Conservation (phyloP, 495 filamentous ascomycete genomes). For the Penicillium verhagenii region DNA sequence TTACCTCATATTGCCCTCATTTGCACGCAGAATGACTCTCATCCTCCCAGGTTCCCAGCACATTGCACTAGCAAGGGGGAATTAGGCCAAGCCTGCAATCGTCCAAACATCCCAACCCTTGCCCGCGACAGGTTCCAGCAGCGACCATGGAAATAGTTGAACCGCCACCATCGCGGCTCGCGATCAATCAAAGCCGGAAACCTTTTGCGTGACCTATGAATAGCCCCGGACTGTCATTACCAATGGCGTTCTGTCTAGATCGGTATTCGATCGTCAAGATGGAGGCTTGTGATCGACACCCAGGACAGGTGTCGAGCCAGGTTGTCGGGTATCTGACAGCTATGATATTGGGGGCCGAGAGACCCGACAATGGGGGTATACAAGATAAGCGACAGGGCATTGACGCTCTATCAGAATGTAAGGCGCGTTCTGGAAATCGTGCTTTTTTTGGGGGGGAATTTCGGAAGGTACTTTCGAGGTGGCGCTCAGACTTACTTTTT, state of each 20-base stretch:
- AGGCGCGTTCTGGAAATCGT: neutral
- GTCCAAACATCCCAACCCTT: neutral
- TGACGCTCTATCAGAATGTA: neutral
- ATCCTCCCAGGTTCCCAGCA: neutral
- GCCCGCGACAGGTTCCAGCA: neutral
- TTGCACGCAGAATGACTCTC: neutral
- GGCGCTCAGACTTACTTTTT: neutral
- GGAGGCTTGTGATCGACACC: constrained; percentile 25
- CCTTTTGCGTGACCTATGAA: neutral
- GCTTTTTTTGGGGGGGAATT: neutral
- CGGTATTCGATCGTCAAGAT: neutral
- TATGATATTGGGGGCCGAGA: constrained; percentile 1
- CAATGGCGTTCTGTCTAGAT: neutral
- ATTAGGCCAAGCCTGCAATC: neutral
- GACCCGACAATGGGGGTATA: neutral
- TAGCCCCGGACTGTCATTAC: neutral
- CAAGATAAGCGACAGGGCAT: neutral
- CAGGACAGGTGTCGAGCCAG: constrained; percentile 30
- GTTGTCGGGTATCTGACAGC: constrained; percentile 36
- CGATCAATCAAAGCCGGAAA: too few species aligned
- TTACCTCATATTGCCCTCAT: constrained; percentile 10
- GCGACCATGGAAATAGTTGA: neutral
- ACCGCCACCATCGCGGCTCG: constrained; percentile 7
- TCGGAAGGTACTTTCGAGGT: neutral
- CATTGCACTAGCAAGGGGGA: neutral